Evolutionary conservation across 257 asterid genomes (phyloP).

Genomic region (Euphrasia confusa): DNA sequence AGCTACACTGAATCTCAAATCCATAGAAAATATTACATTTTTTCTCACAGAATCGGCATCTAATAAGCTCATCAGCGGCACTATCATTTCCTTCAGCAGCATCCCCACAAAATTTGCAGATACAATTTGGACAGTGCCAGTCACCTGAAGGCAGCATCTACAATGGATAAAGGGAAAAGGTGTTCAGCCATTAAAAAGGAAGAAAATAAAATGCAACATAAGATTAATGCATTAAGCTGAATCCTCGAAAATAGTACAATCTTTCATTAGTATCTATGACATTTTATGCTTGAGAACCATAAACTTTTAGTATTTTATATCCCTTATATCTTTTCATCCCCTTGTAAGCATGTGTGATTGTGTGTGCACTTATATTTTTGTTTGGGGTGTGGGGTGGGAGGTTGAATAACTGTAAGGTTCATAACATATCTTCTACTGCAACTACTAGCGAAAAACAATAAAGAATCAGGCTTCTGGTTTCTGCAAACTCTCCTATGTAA

Average conservation of each 20-base stretch:
- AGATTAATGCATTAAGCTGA: slow-evolving; percentile 12
- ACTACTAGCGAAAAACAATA: too few relatives aligned
- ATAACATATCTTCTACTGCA: too few relatives aligned
- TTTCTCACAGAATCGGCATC: slow-evolving; percentile 72
- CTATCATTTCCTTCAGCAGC: slow-evolving; percentile 36
- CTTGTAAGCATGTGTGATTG: too few relatives aligned
- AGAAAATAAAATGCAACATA: slow-evolving; percentile 11
- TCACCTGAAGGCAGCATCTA: slow-evolving; percentile 85
- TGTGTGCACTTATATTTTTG: too few relatives aligned
- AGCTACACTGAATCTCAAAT: slow-evolving; percentile 18
- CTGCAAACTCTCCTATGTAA: too few relatives aligned
- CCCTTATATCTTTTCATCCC: too few relatives aligned
- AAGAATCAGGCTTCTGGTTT: too few relatives aligned
- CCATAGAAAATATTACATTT: slow-evolving; percentile 50
- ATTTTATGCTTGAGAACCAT: not conserved
- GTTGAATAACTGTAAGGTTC: too few relatives aligned
- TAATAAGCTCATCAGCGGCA: slow-evolving; percentile 40
- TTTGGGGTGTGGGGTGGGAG: too few relatives aligned
- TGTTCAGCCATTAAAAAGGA: slow-evolving; percentile 17
- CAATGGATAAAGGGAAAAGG: slow-evolving; percentile 22
- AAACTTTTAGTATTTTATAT: not conserved
- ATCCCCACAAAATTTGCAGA: slow-evolving; percentile 73
- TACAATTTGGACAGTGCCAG: slow-evolving; percentile 94
- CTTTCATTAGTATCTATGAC: slow-evolving; percentile 3
- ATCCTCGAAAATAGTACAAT: not conserved